Evolutionary conservation across 495 filamentous ascomycete genomes (phyloP), one percentile per base, ranked within the genome.

Genomic region (Aspergillus incahuasiensis): DNA sequence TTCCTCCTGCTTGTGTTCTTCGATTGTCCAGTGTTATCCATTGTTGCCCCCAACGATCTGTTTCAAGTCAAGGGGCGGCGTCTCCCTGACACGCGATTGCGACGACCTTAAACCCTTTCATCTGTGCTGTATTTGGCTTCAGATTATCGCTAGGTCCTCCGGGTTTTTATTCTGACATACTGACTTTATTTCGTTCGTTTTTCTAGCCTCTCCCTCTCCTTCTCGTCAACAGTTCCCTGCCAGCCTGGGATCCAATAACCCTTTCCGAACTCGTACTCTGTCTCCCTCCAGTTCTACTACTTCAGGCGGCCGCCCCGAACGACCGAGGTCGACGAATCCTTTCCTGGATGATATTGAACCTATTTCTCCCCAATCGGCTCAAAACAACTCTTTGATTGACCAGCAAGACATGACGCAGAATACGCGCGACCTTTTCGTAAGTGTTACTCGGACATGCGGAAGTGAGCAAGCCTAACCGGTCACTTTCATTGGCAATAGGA

Each of bases 221-320:
- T 64, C 71, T 43, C 47, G 63, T 3, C 69, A 81, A 34, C 78
- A 76, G 44, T 68, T 80, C 64, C 66, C 79, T 13, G 73, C 84
- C 68, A 87, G 85, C 65, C 80, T 94, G 65, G 82, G 84, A 56
- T 97, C 94, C 59, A 97, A 97, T 79, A 98, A 98, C 65, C 94
- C 94, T n/a, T 98, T 98, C 69, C 87, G 94, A 76, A 95, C 95
- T 71, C 87, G 88, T 61, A 86, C 89, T 43, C 74, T 81, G 7
- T 94, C 92, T 54, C 91, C 90, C 78, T 78, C 80, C 25, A 65
- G 79, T 66, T 80, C 68, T 44, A 65, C 64, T 59, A 77, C 64
- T 16, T 68, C 65, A 28, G 65, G 58, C 41, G 55, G 54, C 50
- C 72, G 72, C 66, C 68, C 80, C 68, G 80, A 87, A 63, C 80